These are phyloP conservation scores for Rosa persica DNA, from an alignment of 306 rosid genomes.

Conservation along the genomic window DNA sequence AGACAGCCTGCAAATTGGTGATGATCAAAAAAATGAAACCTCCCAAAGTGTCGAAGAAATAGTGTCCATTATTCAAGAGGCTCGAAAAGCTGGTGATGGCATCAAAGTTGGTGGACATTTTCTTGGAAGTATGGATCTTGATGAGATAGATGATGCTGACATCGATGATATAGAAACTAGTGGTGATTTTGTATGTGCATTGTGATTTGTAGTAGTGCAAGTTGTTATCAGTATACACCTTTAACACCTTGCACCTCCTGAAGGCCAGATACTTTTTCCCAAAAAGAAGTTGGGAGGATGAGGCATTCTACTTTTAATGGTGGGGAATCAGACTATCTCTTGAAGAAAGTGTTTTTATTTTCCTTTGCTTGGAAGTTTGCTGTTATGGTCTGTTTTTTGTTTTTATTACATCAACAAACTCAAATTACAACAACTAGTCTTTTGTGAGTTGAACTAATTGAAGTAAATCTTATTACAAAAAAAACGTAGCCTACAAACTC, in stretches of 20 bases:
- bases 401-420: too few relatives aligned
- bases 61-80: conserved; percentile 74
- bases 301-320: conserved; percentile 27
- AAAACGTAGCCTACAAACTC: too few relatives aligned
- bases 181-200: conserved; percentile 89
- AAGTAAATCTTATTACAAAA: too few relatives aligned
- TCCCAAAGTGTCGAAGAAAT: conserved; percentile 62
- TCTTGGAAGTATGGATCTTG: conserved; percentile 86
- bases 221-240: conserved; percentile 17
- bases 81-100: conserved; percentile 54
- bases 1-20: conserved; percentile 31
- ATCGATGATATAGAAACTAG: conserved; percentile 82
- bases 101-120: conserved; percentile 51
- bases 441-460: too few relatives aligned
- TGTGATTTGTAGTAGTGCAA: conserved; percentile 33
- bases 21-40: conserved; percentile 23
- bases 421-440: too few relatives aligned
- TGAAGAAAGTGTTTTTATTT: not conserved
- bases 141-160: conserved; percentile 81
- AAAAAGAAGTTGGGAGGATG: conserved; percentile 28
- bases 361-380: conserved; percentile 38
- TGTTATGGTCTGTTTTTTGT: conserved; percentile 23
- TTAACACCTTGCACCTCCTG: conserved; percentile 8
- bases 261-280: not conserved
- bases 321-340: conserved; percentile 40